These are phyloP conservation scores for Margaritispora aquatica DNA, from an alignment of 495 filamentous ascomycete genomes.

Conservation along the genomic window DNA sequence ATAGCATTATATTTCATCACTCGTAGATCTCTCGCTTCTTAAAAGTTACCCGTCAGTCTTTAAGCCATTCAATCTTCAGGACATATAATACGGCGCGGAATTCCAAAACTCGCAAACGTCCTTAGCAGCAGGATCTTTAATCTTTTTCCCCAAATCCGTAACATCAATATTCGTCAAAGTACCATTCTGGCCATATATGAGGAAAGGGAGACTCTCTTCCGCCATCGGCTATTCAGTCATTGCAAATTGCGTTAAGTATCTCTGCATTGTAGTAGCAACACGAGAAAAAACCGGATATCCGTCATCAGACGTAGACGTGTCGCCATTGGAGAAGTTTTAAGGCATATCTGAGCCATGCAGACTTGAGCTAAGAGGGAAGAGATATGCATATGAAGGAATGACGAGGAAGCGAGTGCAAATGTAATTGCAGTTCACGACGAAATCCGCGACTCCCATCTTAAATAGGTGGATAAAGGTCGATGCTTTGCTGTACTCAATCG, in stretches of 20 bases:
- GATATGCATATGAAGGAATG: constrained; percentile 48
- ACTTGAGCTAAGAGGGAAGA: constrained; percentile 53
- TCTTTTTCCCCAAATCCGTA: not conserved
- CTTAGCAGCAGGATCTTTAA: not conserved
- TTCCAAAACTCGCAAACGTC: not conserved
- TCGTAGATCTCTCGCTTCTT: too few species aligned
- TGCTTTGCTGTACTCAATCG: not conserved
- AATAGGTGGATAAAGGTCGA: constrained; percentile 24
- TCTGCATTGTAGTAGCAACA: constrained; percentile 48
- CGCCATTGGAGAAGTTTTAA: constrained; percentile 50
- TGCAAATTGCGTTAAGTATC: constrained; percentile 51
- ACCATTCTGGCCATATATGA: constrained; percentile 8
- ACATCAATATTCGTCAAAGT: constrained; percentile 13
- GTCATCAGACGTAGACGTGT: constrained; percentile 19
- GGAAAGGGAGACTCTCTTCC: not conserved
- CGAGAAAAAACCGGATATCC: constrained; percentile 32
- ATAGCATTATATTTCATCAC: too few species aligned
- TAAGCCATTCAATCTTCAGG: too few species aligned
- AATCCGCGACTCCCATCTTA: constrained; percentile 34
- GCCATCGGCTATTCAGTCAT: constrained; percentile 16
- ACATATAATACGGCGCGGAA: not conserved
- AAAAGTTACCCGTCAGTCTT: too few species aligned
- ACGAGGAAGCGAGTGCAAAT: constrained; percentile 34
- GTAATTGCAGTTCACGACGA: constrained; percentile 43
- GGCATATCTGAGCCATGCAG: constrained; percentile 43